Base-by-base conservation (phyloP, 1,284 basidiomycete genomes). In the Leccinum ponderosum region DNA sequence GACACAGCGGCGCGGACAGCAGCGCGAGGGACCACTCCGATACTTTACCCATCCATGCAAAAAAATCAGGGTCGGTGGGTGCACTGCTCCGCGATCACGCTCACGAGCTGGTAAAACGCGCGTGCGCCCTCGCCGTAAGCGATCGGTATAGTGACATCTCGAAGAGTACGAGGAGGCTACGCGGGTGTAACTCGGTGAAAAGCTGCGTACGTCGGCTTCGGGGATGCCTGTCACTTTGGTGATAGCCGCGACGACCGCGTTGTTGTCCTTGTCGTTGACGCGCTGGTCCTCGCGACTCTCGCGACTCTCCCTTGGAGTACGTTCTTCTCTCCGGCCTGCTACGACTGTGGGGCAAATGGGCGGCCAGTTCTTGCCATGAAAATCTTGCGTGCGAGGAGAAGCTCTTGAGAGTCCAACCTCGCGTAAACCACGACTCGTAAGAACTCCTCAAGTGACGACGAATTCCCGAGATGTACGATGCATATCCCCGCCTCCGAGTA, bases 281-380 rank as follows among this genome's bases (percentile, higher is more conserved):
- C 33, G 33, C 33, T 35, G 22, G 0, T 70, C 64, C 33, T 35
- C 33, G 0, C 33, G 33, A 35, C 33, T 35, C 33, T 35, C 12
- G 7, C 63, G 59, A 9, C 2, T 31, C 1, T 62, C 68, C 42
- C 7, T 67, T 54, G 44, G 22, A 1, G 27, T 2, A 0, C 71
- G 62, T 42, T 69, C 62, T 52, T 69, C 68, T 55, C 48, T 69
- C 33, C 66, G 60, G 11, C 61, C 57, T 47, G 68, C 69, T 5
- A 11, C 3, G 4, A 5, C n/a, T 0, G 14, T 20, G 6, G 66
- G 70, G 54, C 58, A 69, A 37, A 69, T 71, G 0, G 70, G 68
- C 7, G 59, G 61, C 71, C 71, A 70, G 17, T 70, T 71, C 68
- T 35, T 70, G 20, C 68, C 69, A 61, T 72, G 39, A 70, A 73